Percentiles rank a stretch among this genome's conserved stretches.
Conservation (phyloP, 495 filamentous ascomycete species). For the Chaetomium cochliodes region DNA sequence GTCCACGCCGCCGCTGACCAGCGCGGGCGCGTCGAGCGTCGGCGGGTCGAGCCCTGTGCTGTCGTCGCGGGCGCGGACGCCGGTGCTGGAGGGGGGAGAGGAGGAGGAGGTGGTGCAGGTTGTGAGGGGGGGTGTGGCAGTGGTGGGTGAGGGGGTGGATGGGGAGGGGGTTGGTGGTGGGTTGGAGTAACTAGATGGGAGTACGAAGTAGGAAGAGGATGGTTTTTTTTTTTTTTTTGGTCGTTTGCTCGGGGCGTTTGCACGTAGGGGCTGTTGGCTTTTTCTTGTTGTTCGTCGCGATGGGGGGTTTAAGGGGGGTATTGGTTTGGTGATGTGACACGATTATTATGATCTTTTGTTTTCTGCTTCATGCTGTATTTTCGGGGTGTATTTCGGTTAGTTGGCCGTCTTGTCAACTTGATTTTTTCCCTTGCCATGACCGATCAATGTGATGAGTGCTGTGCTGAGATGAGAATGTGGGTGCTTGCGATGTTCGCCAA, state of each 20-base stretch:
- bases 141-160: background rate
- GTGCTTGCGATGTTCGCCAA: background rate
- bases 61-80: slow-evolving; percentile 1
- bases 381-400: background rate
- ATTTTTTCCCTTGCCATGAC: background rate
- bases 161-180: background rate
- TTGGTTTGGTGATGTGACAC: slow-evolving; percentile 12
- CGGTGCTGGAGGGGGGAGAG: background rate
- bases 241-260: background rate
- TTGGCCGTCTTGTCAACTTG: background rate
- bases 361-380: slow-evolving; percentile 10
- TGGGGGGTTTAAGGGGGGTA: background rate
- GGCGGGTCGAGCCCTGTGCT: background rate
- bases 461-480: background rate
- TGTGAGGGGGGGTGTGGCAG: too few species aligned
- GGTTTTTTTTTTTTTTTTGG: background rate
- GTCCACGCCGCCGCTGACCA: slow-evolving; percentile 8
- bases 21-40: background rate
- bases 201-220: too few species aligned
- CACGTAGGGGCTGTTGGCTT: background rate
- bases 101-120: background rate
- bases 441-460: background rate
- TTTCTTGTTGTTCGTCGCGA: background rate
- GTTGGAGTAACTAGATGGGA: too few species aligned
- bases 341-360: slow-evolving; percentile 6